Percentiles rank a stretch among this genome's conserved stretches.
These are phyloP conservation scores for Ormosia semicastrata DNA, from an alignment of 306 rosid genomes.

Conservation along the genomic window DNA sequence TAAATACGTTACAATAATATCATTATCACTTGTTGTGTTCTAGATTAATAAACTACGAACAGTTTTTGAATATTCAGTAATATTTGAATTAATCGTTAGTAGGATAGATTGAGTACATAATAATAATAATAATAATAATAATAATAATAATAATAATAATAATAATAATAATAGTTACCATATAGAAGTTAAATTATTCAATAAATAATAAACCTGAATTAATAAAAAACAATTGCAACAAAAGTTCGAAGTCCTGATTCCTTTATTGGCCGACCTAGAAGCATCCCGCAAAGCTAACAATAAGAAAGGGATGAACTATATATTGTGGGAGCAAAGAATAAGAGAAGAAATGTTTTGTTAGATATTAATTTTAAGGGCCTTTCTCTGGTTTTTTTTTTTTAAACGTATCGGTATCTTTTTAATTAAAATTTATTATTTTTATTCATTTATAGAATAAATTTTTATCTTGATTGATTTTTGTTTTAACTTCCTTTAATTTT, in stretches of 20 bases:
- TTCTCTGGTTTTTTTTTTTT: too few species aligned
- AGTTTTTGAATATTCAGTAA: neutral
- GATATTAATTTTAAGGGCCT: too few species aligned
- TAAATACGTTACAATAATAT: neutral
- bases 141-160: neutral
- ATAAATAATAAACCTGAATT: too few species aligned
- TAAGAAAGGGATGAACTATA: constrained; percentile 16
- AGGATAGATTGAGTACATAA: neutral
- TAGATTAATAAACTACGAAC: neutral
- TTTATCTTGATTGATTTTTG: too few species aligned
- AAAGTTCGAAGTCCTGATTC: neutral
- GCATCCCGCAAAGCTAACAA: neutral
- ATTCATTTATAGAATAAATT: too few species aligned
- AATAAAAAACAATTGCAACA: neutral
- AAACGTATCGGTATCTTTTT: too few species aligned
- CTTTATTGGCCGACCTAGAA: neutral
- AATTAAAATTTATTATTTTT: too few species aligned
- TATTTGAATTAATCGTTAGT: neutral
- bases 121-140: neutral
- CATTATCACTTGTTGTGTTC: neutral
- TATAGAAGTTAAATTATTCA: neutral
- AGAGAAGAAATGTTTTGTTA: neutral
- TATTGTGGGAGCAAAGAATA: constrained; percentile 12
- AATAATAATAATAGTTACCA: neutral
- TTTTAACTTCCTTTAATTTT: too few species aligned